These are phyloP conservation scores for Sporothrix protearum DNA, from an alignment of 2,329 filamentous ascomycete species.

Conservation along the genomic window DNA sequence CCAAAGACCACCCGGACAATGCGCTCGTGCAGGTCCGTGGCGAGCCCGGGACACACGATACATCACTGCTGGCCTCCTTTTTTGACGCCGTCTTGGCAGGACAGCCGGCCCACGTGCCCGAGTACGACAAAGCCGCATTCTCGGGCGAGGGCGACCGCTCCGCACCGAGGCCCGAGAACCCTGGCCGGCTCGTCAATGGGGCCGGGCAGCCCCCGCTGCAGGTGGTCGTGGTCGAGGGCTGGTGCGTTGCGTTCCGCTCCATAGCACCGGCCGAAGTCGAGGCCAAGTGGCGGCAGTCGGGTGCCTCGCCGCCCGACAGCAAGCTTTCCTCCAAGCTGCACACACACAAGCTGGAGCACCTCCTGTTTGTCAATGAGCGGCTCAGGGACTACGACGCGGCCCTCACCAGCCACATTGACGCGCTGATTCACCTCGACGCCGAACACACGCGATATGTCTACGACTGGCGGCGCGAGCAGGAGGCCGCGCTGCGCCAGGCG, in stretches of 20 bases:
- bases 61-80: constrained; percentile 59
- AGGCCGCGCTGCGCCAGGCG: constrained; percentile 61
- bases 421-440: constrained; percentile 63
- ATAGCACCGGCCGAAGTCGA: constrained; percentile 50
- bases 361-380: constrained; percentile 49
- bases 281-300: constrained; percentile 44
- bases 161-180: constrained; percentile 53
- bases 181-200: constrained; percentile 54
- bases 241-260: constrained; percentile 81
- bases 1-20: constrained; percentile 64
- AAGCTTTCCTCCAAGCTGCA: constrained; percentile 42
- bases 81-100: constrained; percentile 57
- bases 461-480: constrained; percentile 78
- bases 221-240: constrained; percentile 81
- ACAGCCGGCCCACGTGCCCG: constrained; percentile 57
- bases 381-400: constrained; percentile 45
- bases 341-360: constrained; percentile 47
- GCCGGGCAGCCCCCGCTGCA: constrained; percentile 48
- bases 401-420: constrained; percentile 50
- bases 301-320: constrained; percentile 32
- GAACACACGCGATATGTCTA: constrained; percentile 74
- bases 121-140: constrained; percentile 80
- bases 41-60: constrained; percentile 79
- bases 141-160: constrained; percentile 72
- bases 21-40: constrained; percentile 76